phyloP scores from a whole-genome alignment of 1,284 basidiomycete genomes.

The Acaromyces ingoldii region DNA sequence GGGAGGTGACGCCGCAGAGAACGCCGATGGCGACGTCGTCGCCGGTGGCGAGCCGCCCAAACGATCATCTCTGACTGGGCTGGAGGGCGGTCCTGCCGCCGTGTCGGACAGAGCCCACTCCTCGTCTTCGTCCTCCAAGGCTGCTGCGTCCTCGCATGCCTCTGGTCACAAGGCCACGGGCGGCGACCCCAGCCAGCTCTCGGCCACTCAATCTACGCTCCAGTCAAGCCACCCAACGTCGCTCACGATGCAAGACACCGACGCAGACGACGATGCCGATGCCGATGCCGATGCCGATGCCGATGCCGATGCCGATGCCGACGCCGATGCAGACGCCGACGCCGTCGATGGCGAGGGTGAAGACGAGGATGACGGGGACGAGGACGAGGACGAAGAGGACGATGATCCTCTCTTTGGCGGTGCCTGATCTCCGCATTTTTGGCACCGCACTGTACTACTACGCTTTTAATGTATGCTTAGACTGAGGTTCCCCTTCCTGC shows the following conservation, averaged over 20 bases:
- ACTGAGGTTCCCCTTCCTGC: too few relatives aligned
- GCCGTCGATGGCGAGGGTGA: slow-evolving; percentile 1
- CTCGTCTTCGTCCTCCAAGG: slow-evolving; percentile 35
- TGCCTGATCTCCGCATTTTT: too few relatives aligned
- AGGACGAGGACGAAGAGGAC: slow-evolving; percentile 17
- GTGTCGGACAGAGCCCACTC: slow-evolving; percentile 31
- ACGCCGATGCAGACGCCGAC: slow-evolving; percentile 4
- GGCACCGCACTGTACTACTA: too few relatives aligned
- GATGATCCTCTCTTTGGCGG: slow-evolving; percentile 24
- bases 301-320: slow-evolving; percentile 17
- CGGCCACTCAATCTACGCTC: background rate
- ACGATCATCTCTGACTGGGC: slow-evolving; percentile 15
- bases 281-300: background rate
- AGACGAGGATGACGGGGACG: slow-evolving; percentile 5
- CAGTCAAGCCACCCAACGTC: slow-evolving; percentile 19
- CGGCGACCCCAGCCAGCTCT: slow-evolving; percentile 15
- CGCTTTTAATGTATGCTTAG: too few relatives aligned
- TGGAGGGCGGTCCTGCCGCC: slow-evolving; percentile 11
- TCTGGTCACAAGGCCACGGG: slow-evolving; percentile 34
- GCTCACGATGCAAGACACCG: background rate
- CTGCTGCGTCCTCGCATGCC: slow-evolving; percentile 37
- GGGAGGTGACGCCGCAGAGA: slow-evolving; percentile 20
- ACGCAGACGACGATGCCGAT: background rate
- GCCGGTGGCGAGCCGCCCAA: slow-evolving; percentile 36
- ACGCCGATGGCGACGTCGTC: slow-evolving; percentile 33